Conservation (phyloP, 345 rosid genomes). For the Hypericum perforatum region DNA sequence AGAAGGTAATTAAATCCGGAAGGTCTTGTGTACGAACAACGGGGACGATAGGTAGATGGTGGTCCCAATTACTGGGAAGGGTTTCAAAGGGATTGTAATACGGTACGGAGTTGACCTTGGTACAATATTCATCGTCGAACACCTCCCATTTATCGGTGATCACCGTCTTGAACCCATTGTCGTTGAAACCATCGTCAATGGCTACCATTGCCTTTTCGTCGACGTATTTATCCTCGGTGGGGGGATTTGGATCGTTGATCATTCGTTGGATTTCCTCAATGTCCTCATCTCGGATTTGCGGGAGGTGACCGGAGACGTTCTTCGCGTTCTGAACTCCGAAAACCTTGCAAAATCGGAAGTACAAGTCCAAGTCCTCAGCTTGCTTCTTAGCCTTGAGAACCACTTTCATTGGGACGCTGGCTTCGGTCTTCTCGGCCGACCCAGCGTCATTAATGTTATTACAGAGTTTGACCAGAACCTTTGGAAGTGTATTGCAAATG, state of each 20-base stretch:
- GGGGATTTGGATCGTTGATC: slow-evolving; percentile 11
- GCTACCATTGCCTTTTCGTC: background rate
- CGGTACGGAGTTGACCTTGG: no score
- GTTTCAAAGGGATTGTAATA: no score
- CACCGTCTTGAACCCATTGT: slow-evolving; percentile 23
- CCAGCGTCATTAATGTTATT: no score
- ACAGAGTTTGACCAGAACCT: slow-evolving; percentile 30
- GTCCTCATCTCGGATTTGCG: slow-evolving; percentile 35
- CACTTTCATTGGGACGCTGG: slow-evolving; percentile 36
- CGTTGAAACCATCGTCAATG: slow-evolving; percentile 8
- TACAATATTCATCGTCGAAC: slow-evolving; percentile 33
- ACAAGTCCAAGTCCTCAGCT: slow-evolving; percentile 30
- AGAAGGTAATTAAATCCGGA: no score
- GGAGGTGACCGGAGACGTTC: slow-evolving; percentile 31
- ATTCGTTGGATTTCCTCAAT: slow-evolving; percentile 38
- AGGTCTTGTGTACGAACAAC: no score
- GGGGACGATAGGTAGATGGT: no score
- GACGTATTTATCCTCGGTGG: background rate
- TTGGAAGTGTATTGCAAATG: slow-evolving; percentile 43
- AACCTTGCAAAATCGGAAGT: slow-evolving; percentile 40
- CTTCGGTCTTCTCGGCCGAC: slow-evolving; percentile 34
- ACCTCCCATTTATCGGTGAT: slow-evolving; percentile 54
- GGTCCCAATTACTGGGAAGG: no score
- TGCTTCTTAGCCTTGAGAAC: slow-evolving; percentile 45
- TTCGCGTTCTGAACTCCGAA: slow-evolving; percentile 44